A percentile compares a stretch with the other conserved stretches of the same genome.
Conservation (phyloP, 148 eudicot species). For the Amaranthus cruentus region DNA sequence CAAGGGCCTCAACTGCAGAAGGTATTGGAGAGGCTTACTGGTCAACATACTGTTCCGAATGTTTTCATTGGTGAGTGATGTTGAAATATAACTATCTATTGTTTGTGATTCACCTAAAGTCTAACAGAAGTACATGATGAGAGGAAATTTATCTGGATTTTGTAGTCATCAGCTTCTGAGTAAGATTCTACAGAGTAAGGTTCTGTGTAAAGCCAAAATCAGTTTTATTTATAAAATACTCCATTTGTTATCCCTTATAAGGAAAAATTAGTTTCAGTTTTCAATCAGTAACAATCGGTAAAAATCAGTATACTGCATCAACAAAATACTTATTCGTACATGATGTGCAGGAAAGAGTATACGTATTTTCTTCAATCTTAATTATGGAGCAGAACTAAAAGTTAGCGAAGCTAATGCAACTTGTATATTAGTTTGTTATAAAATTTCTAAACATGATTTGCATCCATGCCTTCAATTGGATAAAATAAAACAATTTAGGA, state of each 20-base stretch:
- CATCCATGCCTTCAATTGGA: not conserved
- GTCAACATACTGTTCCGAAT: constrained; percentile 91
- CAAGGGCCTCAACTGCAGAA: constrained; percentile 89
- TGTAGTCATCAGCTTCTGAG: too few species aligned
- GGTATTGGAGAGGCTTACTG: constrained; percentile 73
- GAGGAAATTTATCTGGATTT: not conserved
- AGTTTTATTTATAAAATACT: too few species aligned
- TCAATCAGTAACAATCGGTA: too few species aligned
- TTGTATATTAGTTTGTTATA: not conserved
- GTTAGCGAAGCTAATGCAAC: not conserved
- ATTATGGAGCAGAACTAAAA: not conserved
- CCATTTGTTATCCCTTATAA: too few species aligned
- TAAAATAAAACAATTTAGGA: not conserved
- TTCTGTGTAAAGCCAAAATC: too few species aligned
- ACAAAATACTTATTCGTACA: not conserved
- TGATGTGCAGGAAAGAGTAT: not conserved
- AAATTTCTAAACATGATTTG: constrained; percentile 3
- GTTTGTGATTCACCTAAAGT: not conserved
- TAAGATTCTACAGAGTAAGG: too few species aligned
- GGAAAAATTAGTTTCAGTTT: too few species aligned
- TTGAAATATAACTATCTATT: not conserved
- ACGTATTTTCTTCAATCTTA: not conserved
- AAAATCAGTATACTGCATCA: too few species aligned
- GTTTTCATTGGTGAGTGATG: constrained; percentile 71
- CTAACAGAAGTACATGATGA: not conserved